Conservation (phyloP, 805 yeast genomes). For the Myxozyma nipponensis region DNA sequence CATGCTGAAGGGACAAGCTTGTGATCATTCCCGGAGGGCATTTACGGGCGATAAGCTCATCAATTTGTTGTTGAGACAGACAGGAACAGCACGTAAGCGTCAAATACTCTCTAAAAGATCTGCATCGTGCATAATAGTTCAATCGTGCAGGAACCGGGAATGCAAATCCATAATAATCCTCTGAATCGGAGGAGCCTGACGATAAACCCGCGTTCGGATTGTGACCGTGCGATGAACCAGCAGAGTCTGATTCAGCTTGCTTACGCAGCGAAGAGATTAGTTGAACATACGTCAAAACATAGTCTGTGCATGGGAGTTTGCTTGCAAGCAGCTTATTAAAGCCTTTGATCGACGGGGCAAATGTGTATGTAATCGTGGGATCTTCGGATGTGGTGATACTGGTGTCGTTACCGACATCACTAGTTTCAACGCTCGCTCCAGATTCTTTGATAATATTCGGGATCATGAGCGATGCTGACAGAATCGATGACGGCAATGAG, state of each 20-base stretch:
- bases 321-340: not conserved
- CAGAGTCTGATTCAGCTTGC: not conserved
- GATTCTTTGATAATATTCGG: too few species aligned
- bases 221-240: not conserved
- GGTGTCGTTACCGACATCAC: not conserved
- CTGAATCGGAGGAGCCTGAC: too few species aligned
- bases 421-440: not conserved
- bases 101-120: conserved; percentile 22
- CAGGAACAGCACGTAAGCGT: not conserved
- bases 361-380: too few species aligned
- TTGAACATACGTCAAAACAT: conserved; percentile 8
- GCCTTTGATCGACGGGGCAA: not conserved
- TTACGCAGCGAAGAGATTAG: conserved; percentile 6
- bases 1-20: not conserved
- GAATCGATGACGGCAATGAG: not conserved
- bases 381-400: too few species aligned
- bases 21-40: not conserved
- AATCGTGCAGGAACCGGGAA: conserved; percentile 9
- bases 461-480: not conserved
- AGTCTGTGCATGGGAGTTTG: conserved; percentile 7
- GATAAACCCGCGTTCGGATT: not conserved
- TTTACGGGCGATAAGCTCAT: not conserved
- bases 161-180: too few species aligned
- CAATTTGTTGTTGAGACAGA: not conserved
- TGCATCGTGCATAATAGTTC: conserved; percentile 11